Percentiles rank a stretch among this genome's conserved stretches.
Conservation (phyloP, 106 monocot genomes). For the Xerophyta viscosa region DNA sequence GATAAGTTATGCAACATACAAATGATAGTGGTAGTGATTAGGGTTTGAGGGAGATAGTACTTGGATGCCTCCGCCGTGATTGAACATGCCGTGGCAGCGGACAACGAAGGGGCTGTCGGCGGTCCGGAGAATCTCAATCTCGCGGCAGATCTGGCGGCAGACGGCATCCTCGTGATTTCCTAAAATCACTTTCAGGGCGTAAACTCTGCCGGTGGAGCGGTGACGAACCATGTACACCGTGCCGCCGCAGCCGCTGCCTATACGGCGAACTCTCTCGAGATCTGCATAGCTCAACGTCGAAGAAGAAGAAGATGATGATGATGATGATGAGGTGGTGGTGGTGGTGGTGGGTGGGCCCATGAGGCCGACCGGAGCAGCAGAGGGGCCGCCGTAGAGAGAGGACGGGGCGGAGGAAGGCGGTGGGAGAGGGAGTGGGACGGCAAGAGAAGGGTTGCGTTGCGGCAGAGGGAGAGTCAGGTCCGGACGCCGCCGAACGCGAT, state of each 20-base stretch:
- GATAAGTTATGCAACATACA: no score
- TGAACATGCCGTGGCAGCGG: slow-evolving; percentile 62
- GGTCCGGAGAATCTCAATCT: slow-evolving; percentile 66
- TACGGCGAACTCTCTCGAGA: slow-evolving; percentile 59
- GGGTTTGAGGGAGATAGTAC: neutral
- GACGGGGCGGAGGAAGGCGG: no score
- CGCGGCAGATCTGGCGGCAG: slow-evolving; percentile 54
- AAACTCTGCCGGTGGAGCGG: slow-evolving; percentile 25
- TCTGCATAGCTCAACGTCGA: slow-evolving; percentile 36
- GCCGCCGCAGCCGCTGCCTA: slow-evolving; percentile 61
- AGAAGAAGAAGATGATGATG: neutral
- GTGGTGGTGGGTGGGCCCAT: slow-evolving; percentile 1
- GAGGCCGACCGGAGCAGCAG: no score
- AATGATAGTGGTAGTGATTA: neutral
- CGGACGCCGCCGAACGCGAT: slow-evolving; percentile 47
- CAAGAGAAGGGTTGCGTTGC: slow-evolving; percentile 42
- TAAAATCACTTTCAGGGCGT: slow-evolving; percentile 60
- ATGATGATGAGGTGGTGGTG: neutral
- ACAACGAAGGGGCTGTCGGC: slow-evolving; percentile 59
- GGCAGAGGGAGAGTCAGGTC: slow-evolving; percentile 77
- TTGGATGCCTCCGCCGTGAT: slow-evolving; percentile 63
- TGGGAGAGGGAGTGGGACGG: slow-evolving; percentile 58
- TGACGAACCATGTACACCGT: slow-evolving; percentile 63
- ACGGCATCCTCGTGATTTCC: slow-evolving; percentile 59
- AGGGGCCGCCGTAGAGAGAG: no score